phyloP scores from a whole-genome alignment of 2,329 filamentous ascomycete genomes.

The Acrodontium crateriforme region DNA sequence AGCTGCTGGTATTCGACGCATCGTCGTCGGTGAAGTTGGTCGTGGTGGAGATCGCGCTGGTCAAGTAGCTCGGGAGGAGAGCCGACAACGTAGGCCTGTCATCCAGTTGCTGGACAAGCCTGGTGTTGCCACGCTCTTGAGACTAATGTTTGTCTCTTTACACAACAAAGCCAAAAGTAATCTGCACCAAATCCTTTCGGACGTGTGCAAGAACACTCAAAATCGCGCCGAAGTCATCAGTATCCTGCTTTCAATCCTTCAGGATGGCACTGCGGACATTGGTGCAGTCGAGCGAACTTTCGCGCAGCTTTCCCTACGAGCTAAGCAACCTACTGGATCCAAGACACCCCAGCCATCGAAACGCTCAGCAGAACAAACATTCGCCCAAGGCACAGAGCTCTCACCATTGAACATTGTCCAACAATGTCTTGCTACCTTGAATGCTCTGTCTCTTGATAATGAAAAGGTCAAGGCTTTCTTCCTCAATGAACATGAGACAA shows the following conservation, averaged over 20 bases:
- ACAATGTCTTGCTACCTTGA: constrained; percentile 77
- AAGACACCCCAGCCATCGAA: constrained; percentile 76
- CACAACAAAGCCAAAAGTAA: constrained; percentile 73
- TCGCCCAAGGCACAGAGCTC: constrained; percentile 54
- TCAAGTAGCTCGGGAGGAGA: constrained; percentile 21
- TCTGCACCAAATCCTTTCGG: constrained; percentile 74
- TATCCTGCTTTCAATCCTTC: constrained; percentile 80
- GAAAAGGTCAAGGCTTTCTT: constrained; percentile 83
- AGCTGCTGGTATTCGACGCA: constrained; percentile 1
- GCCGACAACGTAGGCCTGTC: constrained; percentile 57
- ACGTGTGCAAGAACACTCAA: constrained; percentile 92
- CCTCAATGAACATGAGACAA: constrained; percentile 82
- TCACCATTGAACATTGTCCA: constrained; percentile 92
- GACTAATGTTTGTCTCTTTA: constrained; percentile 96
- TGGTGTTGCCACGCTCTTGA: constrained; percentile 85
- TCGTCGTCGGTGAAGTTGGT: constrained; percentile 4
- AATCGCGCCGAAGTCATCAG: constrained; percentile 90
- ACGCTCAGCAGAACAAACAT: constrained; percentile 39
- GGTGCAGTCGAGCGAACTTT: constrained; percentile 92
- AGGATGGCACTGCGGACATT: constrained; percentile 89
- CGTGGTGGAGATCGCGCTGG: constrained; percentile 11
- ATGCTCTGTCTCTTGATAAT: constrained; percentile 72
- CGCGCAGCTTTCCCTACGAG: constrained; percentile 77
- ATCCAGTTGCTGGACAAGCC: constrained; percentile 96
- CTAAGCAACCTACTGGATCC: constrained; percentile 50